Base-by-base conservation (phyloP, 805 yeast species). In the Teunomyces funiuensis region DNA sequence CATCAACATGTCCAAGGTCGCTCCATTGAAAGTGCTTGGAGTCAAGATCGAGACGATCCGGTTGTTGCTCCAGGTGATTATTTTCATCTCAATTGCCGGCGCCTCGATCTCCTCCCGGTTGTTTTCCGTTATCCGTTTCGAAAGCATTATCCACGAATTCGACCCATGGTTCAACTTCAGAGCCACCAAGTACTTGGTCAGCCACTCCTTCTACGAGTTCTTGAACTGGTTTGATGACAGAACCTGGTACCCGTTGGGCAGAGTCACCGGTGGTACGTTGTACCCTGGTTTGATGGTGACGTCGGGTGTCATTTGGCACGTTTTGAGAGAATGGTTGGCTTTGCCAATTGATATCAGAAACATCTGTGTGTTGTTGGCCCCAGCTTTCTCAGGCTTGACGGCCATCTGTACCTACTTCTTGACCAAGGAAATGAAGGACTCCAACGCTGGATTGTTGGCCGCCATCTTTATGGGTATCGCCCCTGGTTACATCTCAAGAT, bases 271-370 rank as follows among this genome's bases (percentile, higher is more conserved):
- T 53, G 99, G 99, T 44, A 95, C 99, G 1, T 67, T 93, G 47
- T 93, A 95, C 59, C 99, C 99, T 3, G 99, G 99, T 6, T 72
- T 95, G 51, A 93, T 93, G 99, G 96, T 95, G 18, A 88, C 99
- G 3, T 82, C 95, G n/a, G 95, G 96, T 16, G 76, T 87, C 16
- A 83, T 95, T 43, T 90, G 91, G 83, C 86, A 82, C 53, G 55
- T 80, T 4, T 72, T 93, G 47, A 66, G 79, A 39, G 71, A 76
- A 43, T 66, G 66, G 66, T 63, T 80, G 34, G 82, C 89, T 5
- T 65, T 93, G 43, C 98, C 98, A 14, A 73, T 93, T 39, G 98
- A 93, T 62, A 93, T 93, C 52, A 81, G 99, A 65, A 91, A 93
- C 66, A 82, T 93, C 46, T 91, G 98, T 75, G 99, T 93, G 17